These are phyloP conservation scores for Voacanga thouarsii DNA, from an alignment of 257 asterid genomes.

Conservation along the genomic window DNA sequence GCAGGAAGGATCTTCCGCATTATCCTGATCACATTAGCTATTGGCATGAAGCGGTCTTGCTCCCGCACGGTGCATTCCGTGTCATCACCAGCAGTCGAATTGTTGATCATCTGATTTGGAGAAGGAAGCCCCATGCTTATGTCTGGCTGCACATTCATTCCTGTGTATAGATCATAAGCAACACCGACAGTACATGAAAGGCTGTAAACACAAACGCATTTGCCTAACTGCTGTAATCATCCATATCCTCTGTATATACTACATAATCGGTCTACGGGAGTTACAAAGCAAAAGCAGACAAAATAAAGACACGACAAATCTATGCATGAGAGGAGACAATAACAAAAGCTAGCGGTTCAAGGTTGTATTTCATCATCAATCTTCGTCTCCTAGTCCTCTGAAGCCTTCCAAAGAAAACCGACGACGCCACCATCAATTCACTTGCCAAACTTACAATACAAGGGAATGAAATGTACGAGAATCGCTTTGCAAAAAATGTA, in stretches of 20 bases:
- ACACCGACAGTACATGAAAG: not conserved
- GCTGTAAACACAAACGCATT: not conserved
- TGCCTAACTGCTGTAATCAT: no score
- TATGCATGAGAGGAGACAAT: not conserved
- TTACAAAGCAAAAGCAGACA: not conserved
- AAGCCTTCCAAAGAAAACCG: constrained; percentile 10
- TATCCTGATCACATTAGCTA: constrained; percentile 84
- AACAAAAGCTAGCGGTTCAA: not conserved
- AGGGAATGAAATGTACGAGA: no score
- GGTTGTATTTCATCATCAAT: constrained; percentile 1
- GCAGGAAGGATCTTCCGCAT: constrained; percentile 86
- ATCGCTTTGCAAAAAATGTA: not conserved
- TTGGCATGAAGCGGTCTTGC: constrained; percentile 98
- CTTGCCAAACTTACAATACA: not conserved
- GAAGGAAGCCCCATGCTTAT: constrained; percentile 42
- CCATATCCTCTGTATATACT: not conserved
- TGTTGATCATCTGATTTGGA: constrained; percentile 24
- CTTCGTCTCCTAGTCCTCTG: not conserved
- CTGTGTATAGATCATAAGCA: constrained; percentile 11
- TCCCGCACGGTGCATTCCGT: constrained; percentile 74
- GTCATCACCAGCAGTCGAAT: not conserved
- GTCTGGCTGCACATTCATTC: constrained; percentile 35
- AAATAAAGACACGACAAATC: not conserved
- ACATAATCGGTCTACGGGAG: not conserved
- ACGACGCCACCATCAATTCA: not conserved